Evolutionary conservation across 2,329 filamentous ascomycete genomes (phyloP), one percentile per base, ranked within the genome.

Genomic region (Aureobasidium sp.): DNA sequence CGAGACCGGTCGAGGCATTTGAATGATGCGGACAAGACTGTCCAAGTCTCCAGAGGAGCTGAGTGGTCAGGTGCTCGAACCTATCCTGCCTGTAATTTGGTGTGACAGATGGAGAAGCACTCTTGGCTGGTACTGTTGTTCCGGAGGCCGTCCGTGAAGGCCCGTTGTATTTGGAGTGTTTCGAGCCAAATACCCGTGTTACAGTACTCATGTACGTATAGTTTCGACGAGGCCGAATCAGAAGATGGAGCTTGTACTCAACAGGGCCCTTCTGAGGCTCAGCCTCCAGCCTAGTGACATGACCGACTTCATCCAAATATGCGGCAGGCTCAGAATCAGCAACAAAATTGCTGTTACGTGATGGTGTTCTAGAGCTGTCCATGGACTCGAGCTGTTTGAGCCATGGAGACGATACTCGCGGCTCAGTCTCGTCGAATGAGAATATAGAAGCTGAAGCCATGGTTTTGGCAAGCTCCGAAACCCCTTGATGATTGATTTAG

Each of bases 201-300:
- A 79, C 67, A 1, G 91, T 95, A 66, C 85, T 92, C 72, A 87
- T 87, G 36, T 81, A 83, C 39, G 80, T 81, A 73, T 92, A 96
- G 7, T 83, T 84, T 64, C 91, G 83, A 62, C 93, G 83, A 16
- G 89, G 86, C 39, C 91, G 85, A 58, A 97, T 78, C 7, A 97
- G 81, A 6, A 99, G 79, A 75, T 97, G 94, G 45, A 99, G 77
- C 74, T 99, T 99, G 77, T 99, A 99, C 75, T 99, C 94, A 0
- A 90, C 95, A 21, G 94, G 91, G 0, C 94, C 94, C 65, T 95
- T 88, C 71, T 97, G 92, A 5, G 93, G 93, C 73, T 99, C 94
- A 13, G 93, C 87, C 65, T 92, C 87, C 16, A 99, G 78, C 69
- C 87, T 90, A 47, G 86, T 88, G 49, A 94, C 83, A 21, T 65